phyloP scores from a whole-genome alignment of 2,329 filamentous ascomycete genomes.

The Teratosphaeria destructans region DNA sequence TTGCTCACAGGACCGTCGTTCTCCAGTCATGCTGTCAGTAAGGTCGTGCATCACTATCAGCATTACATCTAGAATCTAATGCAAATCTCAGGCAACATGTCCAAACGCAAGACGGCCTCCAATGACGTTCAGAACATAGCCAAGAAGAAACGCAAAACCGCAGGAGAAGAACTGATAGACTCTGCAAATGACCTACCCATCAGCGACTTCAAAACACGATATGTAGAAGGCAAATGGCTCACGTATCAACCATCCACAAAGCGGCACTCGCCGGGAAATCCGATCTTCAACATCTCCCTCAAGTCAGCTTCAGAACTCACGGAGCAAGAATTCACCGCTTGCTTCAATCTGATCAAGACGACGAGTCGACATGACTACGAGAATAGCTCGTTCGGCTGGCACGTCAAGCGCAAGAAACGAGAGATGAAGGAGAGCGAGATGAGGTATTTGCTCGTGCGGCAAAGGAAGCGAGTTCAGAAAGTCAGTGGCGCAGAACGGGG shows the following conservation, averaged over 20 bases:
- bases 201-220: conserved; percentile 28
- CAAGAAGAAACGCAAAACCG: not conserved
- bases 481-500: not conserved
- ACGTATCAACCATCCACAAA: conserved; percentile 1
- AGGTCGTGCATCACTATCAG: too few relatives aligned
- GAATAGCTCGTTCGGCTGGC: conserved; percentile 53
- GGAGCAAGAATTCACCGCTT: conserved; percentile 33
- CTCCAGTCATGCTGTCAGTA: too few relatives aligned
- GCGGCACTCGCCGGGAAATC: not conserved
- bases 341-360: conserved; percentile 47
- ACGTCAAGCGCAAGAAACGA: conserved; percentile 46
- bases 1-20: too few relatives aligned
- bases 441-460: conserved; percentile 55
- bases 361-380: conserved; percentile 59
- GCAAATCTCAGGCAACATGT: not conserved
- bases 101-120: not conserved
- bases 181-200: conserved; percentile 31
- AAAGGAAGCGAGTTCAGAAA: not conserved
- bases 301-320: conserved; percentile 6
- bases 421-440: conserved; percentile 62
- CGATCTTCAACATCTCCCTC: conserved; percentile 4
- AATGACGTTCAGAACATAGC: not conserved
- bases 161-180: conserved; percentile 20
- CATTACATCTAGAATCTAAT: too few relatives aligned
- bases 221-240: conserved; percentile 17